phyloP scores from a whole-genome alignment of 371 early-diverging fungal genomes.

The Actinomortierella wolfii region DNA sequence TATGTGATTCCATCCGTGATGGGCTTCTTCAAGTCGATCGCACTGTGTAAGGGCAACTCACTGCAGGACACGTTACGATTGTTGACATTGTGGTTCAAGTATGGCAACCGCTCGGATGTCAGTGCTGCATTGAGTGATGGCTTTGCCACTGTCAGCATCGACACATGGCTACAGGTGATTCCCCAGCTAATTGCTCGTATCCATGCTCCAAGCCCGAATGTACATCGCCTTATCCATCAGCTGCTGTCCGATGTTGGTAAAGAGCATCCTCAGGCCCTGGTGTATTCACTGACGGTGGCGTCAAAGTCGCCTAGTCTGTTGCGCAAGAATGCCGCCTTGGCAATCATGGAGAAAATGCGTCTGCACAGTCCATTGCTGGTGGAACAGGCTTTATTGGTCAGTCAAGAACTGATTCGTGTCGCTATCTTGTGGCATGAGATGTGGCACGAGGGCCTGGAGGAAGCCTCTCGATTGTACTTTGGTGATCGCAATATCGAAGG shows the following conservation, averaged over 20 bases:
- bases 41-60: constrained; percentile 88
- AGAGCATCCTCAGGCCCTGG: constrained; percentile 95
- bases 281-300: constrained; percentile 96
- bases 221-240: constrained; percentile 88
- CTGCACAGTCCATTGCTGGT: constrained; percentile 84
- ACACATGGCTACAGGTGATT: constrained; percentile 98
- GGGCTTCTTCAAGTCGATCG: constrained; percentile 96
- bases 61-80: constrained; percentile 96
- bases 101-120: constrained; percentile 89
- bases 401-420: constrained; percentile 96
- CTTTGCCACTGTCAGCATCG: constrained; percentile 88
- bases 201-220: constrained; percentile 82
- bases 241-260: constrained; percentile 92
- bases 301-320: constrained; percentile 86
- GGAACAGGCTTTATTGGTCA: constrained; percentile 93
- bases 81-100: constrained; percentile 96
- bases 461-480: constrained; percentile 88
- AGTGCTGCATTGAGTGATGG: constrained; percentile 87
- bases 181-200: constrained; percentile 98
- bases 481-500: constrained; percentile 87
- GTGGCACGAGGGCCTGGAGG: constrained; percentile 97
- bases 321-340: constrained; percentile 84
- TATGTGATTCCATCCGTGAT: constrained; percentile 57
- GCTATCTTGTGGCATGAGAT: constrained; percentile 97
- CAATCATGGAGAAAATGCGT: constrained; percentile 93